phyloP scores from a whole-genome alignment of 352 stramenopile genomes.

The Aphanomyces astaci region DNA sequence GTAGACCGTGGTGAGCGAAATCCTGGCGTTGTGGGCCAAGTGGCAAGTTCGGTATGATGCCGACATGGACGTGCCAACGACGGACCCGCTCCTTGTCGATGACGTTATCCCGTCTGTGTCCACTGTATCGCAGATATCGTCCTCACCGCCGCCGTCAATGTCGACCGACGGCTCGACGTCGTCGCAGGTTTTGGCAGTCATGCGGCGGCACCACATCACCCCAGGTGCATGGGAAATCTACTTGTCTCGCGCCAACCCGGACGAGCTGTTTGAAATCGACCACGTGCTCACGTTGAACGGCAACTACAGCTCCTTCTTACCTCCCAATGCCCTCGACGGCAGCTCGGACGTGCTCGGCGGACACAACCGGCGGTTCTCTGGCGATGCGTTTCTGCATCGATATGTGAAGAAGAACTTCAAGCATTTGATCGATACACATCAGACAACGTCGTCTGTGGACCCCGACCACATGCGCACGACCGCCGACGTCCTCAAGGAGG shows the following conservation, averaged over 20 bases:
- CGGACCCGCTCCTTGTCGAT: not conserved
- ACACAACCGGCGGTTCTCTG: conserved; percentile 29
- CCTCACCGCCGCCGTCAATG: too few relatives aligned
- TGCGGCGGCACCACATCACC: conserved; percentile 69
- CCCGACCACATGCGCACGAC: conserved; percentile 13
- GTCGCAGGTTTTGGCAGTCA: conserved; percentile 58
- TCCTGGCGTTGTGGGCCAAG: conserved; percentile 1
- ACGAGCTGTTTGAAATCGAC: conserved; percentile 68
- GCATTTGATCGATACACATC: conserved; percentile 17
- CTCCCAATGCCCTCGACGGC: conserved; percentile 65
- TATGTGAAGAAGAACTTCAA: conserved; percentile 61
- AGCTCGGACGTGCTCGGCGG: conserved; percentile 30
- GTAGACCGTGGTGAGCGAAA: conserved; percentile 14
- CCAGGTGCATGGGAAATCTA: conserved; percentile 76
- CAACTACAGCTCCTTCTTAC: conserved; percentile 69
- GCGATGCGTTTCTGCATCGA: conserved; percentile 77
- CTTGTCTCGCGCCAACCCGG: conserved; percentile 44
- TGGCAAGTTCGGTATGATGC: not conserved
- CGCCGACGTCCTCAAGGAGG: conserved; percentile 50
- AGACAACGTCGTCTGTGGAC: conserved; percentile 1
- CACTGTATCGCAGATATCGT: too few relatives aligned
- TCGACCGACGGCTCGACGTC: too few relatives aligned
- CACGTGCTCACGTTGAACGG: conserved; percentile 58
- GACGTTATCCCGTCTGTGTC: not conserved
- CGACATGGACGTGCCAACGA: not conserved